phyloP scores from a whole-genome alignment of 495 filamentous ascomycete genomes.

The Penicillium simplicissimum region DNA sequence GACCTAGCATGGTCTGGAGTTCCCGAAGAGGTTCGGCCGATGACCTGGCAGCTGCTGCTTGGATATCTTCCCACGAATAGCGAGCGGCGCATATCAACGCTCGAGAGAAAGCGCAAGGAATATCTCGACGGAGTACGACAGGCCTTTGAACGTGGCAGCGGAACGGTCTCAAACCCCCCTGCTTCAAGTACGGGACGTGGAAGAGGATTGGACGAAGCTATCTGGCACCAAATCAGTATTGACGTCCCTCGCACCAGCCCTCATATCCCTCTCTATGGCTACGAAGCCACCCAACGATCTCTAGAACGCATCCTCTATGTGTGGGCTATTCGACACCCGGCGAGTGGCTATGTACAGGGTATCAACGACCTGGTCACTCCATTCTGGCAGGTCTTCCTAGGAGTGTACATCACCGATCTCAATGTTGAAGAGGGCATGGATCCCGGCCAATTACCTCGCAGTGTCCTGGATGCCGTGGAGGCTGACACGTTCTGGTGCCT shows the following conservation, averaged over 20 bases:
- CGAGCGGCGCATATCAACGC: conserved; percentile 82
- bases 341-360: conserved; percentile 95
- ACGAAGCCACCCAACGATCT: conserved; percentile 92
- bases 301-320: conserved; percentile 94
- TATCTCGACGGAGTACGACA: conserved; percentile 95
- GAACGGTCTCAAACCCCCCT: conserved; percentile 34
- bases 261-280: conserved; percentile 90
- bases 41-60: conserved; percentile 96
- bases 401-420: conserved; percentile 88
- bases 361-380: conserved; percentile 98
- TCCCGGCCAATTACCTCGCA: conserved; percentile 85
- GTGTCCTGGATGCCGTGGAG: conserved; percentile 94
- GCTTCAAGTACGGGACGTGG: conserved; percentile 47
- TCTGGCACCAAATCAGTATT: conserved; percentile 99
- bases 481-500: conserved; percentile 98
- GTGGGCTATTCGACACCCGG: conserved; percentile 96
- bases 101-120: conserved; percentile 95
- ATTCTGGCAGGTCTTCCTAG: conserved; percentile 96
- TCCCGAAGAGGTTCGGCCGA: conserved; percentile 90
- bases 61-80: conserved; percentile 95
- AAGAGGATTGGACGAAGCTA: conserved; percentile 85
- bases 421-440: conserved; percentile 95
- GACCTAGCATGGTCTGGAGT: conserved; percentile 90
- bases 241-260: conserved; percentile 97
- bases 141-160: conserved; percentile 77